Conservation (phyloP, 192 early-diverging fungal species). For the Umbelopsis vinacea region DNA sequence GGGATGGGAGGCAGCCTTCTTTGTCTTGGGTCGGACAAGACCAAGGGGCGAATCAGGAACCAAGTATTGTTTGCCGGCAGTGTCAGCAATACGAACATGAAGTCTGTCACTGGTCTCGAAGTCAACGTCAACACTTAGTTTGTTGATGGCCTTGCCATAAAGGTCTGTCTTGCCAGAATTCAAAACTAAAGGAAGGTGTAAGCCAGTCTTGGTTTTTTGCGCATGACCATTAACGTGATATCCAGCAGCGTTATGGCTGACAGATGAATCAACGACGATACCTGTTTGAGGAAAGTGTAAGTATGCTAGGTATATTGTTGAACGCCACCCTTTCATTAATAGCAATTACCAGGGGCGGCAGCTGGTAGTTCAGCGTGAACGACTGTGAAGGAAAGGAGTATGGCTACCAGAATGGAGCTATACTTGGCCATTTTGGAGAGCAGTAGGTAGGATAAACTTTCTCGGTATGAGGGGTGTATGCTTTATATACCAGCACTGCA, state of each 20-base stretch:
- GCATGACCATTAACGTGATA: slow-evolving; percentile 26
- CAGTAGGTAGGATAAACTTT: background rate
- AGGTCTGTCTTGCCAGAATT: slow-evolving; percentile 17
- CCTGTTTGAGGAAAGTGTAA: background rate
- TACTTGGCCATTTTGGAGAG: slow-evolving; percentile 23
- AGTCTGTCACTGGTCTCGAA: slow-evolving; percentile 58
- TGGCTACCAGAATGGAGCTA: slow-evolving; percentile 22
- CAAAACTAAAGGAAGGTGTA: slow-evolving; percentile 26
- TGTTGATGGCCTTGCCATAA: slow-evolving; percentile 51
- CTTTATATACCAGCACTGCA: slow-evolving; percentile 3
- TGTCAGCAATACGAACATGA: slow-evolving; percentile 47
- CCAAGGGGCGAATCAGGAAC: slow-evolving; percentile 35
- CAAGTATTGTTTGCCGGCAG: slow-evolving; percentile 22
- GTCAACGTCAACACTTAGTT: slow-evolving; percentile 49
- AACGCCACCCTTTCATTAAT: too few relatives aligned
- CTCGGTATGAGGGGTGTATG: background rate
- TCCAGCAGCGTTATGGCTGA: slow-evolving; percentile 20
- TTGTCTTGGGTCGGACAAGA: slow-evolving; percentile 24
- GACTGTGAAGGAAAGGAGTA: slow-evolving; percentile 24
- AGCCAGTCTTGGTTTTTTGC: slow-evolving; percentile 19
- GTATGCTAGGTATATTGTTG: too few relatives aligned
- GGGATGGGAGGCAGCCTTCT: slow-evolving; percentile 1
- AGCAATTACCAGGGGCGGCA: slow-evolving; percentile 17
- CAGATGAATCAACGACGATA: background rate
- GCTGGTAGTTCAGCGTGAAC: slow-evolving; percentile 11